A percentile compares a stretch with the other conserved stretches of the same genome.
These are phyloP conservation scores for Ceratocystis albifundus DNA, from an alignment of 2,329 filamentous ascomycete genomes.

Conservation along the genomic window DNA sequence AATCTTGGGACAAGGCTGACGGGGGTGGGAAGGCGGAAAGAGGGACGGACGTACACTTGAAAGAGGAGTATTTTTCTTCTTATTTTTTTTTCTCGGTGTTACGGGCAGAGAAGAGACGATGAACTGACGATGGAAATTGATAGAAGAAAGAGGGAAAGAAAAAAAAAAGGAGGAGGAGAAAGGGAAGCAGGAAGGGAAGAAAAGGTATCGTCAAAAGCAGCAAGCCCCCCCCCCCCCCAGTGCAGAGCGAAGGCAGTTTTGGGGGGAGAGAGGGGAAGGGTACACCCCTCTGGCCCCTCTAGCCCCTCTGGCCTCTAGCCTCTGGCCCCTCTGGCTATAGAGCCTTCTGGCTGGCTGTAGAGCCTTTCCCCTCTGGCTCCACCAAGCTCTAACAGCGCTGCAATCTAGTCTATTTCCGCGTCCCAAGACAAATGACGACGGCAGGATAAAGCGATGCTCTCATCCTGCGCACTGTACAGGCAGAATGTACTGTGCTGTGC, in stretches of 20 bases:
- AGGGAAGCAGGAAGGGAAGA: neutral
- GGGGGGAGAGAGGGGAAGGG: neutral
- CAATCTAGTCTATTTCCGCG: too few species aligned
- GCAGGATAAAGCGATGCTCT: neutral
- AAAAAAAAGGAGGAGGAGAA: constrained; percentile 6
- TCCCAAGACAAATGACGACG: constrained; percentile 27
- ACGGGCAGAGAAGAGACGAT: too few species aligned
- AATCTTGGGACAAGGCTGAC: neutral
- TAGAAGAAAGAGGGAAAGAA: constrained; percentile 12
- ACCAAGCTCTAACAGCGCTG: too few species aligned
- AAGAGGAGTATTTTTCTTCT: too few species aligned
- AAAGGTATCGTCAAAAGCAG: constrained; percentile 15
- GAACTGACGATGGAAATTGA: neutral
- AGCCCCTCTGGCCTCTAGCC: too few species aligned
- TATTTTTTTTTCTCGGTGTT: too few species aligned
- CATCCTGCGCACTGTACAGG: constrained; percentile 10
- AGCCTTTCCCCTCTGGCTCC: too few species aligned
- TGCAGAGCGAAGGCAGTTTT: neutral
- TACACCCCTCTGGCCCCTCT: too few species aligned
- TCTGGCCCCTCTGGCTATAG: too few species aligned
- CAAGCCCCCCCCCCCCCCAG: neutral
- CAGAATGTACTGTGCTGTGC: neutral
- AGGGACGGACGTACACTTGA: neutral
- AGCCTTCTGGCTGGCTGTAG: too few species aligned
- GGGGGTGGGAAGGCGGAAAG: neutral